Base-by-base conservation (phyloP, 108 stramenopile genomes). In the Chaetoceros tenuissimus region DNA sequence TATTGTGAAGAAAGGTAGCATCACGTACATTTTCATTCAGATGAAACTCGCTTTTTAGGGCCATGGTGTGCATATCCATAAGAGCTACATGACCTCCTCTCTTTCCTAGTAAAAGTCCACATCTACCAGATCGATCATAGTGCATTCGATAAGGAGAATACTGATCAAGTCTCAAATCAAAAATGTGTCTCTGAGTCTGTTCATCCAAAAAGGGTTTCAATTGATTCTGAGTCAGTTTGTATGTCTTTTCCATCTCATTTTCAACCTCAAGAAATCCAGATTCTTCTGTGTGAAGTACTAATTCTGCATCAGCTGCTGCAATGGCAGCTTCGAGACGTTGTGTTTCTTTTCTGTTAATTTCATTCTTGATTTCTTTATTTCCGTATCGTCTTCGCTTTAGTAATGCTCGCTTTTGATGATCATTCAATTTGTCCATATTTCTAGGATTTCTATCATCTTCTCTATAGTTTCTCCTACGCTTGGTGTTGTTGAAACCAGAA, bases 1-100 rank as follows among this genome's bases (percentile, higher is more conserved):
- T 74, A 67, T 96, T 90, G 71, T 99, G 97, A 56, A 99, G 69
- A 65, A 96, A 97, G 54, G 71, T 75, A 2, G 93, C 92, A 71
- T 97, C 97, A 28, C 92, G 72, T 1, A 94, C 67, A 2, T 68
- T 66, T 51, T 98, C 91, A 16, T 80, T 77, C 2, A 97, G 71
- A 62, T 87, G 60, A 48, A 95, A 79, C 75, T 96, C 95, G 21
- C 67, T 77, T 47, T 53, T 55, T 19, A 88, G 58, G 21, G 57
- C 60, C 19, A 68, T 45, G 7, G 71, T 53, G 49, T 87, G 85
- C n/a, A 71, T 59, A 77, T 96, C 97, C 65, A 94, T 74, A 0
- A 90, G 31, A 19, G 82, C 84, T n/a, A 95, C 53, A 63, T 95
- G 94, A 0, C 95, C 92, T 16, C 59, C 45, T 20, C 68, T 64